Percentiles rank a stretch among this genome's conserved stretches.
Conservation (phyloP, 306 rosid species). For the Cicer yamashitae region DNA sequence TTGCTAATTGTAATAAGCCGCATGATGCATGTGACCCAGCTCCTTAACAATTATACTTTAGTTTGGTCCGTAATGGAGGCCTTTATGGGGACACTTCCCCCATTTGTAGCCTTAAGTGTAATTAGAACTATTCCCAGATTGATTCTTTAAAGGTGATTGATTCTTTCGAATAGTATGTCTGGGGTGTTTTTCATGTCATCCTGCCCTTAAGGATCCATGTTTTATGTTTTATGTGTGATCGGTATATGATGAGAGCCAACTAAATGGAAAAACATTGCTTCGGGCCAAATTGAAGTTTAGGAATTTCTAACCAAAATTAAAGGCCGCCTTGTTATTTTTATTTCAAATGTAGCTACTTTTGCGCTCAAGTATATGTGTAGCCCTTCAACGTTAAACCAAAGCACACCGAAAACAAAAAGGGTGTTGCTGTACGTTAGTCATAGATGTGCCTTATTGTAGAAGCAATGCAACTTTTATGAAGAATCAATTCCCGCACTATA, state of each 20-base stretch:
- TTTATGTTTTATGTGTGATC: background rate
- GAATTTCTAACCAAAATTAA: too few species aligned
- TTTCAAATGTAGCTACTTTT: background rate
- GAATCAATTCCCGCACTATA: slow-evolving; percentile 42
- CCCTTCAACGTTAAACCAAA: too few species aligned
- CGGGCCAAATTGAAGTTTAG: background rate
- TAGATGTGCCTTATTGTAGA: background rate
- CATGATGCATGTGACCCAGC: slow-evolving; percentile 40
- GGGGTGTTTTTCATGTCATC: background rate
- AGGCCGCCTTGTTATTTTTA: background rate
- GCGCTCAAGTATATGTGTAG: background rate
- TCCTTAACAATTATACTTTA: slow-evolving; percentile 16
- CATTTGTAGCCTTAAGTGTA: slow-evolving; percentile 36
- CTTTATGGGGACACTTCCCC: slow-evolving; percentile 34
- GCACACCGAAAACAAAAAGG: too few species aligned
- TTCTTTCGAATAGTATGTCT: slow-evolving; percentile 7
- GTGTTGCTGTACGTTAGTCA: background rate
- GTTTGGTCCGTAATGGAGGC: slow-evolving; percentile 31
- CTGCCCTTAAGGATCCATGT: too few species aligned
- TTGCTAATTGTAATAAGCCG: slow-evolving; percentile 35
- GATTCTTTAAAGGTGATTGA: slow-evolving; percentile 39
- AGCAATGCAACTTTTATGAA: slow-evolving; percentile 19
- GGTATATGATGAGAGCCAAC: background rate
- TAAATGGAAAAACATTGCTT: background rate
- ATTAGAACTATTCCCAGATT: slow-evolving; percentile 1